Percentiles rank a stretch among this genome's conserved stretches.
Conservation (phyloP, 345 rosid genomes). For the Lepidium sativum region DNA sequence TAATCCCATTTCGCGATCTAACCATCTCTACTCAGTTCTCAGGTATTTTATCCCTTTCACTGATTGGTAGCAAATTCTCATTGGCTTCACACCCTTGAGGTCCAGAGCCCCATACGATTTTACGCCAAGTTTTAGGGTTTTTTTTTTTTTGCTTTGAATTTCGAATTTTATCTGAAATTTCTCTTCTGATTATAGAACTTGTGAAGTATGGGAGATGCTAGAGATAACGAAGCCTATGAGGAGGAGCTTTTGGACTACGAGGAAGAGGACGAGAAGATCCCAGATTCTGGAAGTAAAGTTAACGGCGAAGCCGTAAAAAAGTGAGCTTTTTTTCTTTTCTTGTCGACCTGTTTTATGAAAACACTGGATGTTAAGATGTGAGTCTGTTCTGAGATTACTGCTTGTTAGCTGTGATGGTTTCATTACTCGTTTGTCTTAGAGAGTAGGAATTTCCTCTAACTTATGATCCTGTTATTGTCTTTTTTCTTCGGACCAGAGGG, state of each 20-base stretch:
- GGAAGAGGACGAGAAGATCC: constrained; percentile 88
- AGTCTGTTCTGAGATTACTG: not conserved
- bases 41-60: constrained; percentile 18
- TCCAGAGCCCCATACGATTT: not conserved
- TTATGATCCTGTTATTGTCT: no score
- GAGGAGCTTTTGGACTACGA: constrained; percentile 98
- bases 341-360: not conserved
- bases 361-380: not conserved
- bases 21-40: not conserved
- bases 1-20: constrained; percentile 14
- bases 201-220: constrained; percentile 77
- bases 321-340: constrained; percentile 32
- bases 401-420: not conserved
- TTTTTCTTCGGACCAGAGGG: constrained; percentile 39
- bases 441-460: not conserved
- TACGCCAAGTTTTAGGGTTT: not conserved
- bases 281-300: constrained; percentile 59
- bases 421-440: not conserved
- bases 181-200: not conserved
- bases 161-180: not conserved
- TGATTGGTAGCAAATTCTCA: not conserved
- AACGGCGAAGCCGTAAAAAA: constrained; percentile 87
- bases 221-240: constrained; percentile 96
- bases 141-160: not conserved
- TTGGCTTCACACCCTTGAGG: not conserved